phyloP scores from a whole-genome alignment of 176 grass and related monocot genomes.

The Canna indica region DNA sequence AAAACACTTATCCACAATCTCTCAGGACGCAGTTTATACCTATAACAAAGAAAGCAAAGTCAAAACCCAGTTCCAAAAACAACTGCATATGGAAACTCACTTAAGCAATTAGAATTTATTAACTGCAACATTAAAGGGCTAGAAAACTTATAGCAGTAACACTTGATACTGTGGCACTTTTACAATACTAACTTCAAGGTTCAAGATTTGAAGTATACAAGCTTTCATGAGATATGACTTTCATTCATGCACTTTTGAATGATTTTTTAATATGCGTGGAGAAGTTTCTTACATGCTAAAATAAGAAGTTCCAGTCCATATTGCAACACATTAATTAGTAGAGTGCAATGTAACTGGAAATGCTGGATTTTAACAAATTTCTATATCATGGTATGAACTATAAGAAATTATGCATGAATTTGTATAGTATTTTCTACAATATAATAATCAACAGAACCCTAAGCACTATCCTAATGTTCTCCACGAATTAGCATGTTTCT shows the following conservation, averaged over 20 bases:
- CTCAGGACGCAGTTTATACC: conserved; percentile 68
- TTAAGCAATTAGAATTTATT: background rate
- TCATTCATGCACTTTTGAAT: background rate
- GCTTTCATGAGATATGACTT: background rate
- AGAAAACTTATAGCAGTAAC: conserved; percentile 1
- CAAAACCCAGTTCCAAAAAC: conserved; percentile 1
- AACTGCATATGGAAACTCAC: background rate
- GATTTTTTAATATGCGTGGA: background rate
- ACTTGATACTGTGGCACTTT: background rate
- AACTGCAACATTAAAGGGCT: background rate
- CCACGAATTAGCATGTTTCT: too few species aligned
- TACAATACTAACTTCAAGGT: background rate
- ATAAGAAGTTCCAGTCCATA: background rate
- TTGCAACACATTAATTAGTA: too few species aligned
- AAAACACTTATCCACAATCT: conserved; percentile 98
- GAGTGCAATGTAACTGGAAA: too few species aligned
- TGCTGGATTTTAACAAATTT: too few species aligned
- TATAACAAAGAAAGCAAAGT: conserved; percentile 26
- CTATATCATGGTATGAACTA: too few species aligned
- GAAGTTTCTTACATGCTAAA: background rate
- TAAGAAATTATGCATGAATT: too few species aligned
- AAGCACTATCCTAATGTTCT: too few species aligned
- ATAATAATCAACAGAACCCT: too few species aligned
- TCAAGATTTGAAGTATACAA: background rate
- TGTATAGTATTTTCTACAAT: too few species aligned